Conservation (phyloP, 1,284 basidiomycete species). For the Austropuccinia psidii region DNA sequence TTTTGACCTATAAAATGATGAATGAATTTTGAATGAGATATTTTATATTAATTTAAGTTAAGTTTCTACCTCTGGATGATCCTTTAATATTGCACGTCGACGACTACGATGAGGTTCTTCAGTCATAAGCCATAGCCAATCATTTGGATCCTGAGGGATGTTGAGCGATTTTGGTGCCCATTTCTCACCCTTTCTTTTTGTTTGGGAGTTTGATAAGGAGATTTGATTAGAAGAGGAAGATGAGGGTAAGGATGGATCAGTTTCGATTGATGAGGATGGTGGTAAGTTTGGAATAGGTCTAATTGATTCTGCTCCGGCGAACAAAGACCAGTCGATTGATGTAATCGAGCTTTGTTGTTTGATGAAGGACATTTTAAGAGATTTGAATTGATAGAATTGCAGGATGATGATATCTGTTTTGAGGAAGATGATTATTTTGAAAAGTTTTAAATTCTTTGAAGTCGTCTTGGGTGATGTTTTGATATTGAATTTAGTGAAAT, state of each 20-base stretch:
- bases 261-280: background rate
- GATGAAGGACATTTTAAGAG: no score
- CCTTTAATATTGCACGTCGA: constrained; percentile 80
- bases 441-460: no score
- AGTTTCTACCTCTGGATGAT: constrained; percentile 72
- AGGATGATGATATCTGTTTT: no score
- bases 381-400: no score
- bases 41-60: background rate
- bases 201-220: background rate
- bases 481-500: no score
- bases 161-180: constrained; percentile 21
- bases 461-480: no score
- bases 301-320: constrained; percentile 24
- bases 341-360: background rate
- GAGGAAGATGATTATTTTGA: no score
- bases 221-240: background rate
- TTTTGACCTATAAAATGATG: constrained; percentile 44
- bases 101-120: constrained; percentile 91
- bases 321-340: constrained; percentile 22
- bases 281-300: background rate
- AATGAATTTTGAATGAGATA: background rate
- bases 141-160: constrained; percentile 42
- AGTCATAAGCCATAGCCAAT: constrained; percentile 80
- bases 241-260: background rate
- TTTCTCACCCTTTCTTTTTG: background rate